Conservation (phyloP, 768 basidiomycete genomes). For the Suillus sp. region DNA sequence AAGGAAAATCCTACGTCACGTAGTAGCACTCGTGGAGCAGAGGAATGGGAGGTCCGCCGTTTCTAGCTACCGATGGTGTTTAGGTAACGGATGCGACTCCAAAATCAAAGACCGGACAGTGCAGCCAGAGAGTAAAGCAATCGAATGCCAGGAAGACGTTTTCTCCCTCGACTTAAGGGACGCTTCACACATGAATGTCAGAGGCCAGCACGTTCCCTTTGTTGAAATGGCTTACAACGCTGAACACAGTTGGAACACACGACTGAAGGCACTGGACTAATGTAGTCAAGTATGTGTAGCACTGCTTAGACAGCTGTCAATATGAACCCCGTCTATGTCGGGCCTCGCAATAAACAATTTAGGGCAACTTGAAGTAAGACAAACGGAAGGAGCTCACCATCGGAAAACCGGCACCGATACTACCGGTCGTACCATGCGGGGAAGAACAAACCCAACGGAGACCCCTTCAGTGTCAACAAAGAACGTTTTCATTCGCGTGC, state of each 20-base stretch:
- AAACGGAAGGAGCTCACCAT: constrained; percentile 2
- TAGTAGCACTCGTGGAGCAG: background rate
- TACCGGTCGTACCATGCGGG: background rate
- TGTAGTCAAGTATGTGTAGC: background rate
- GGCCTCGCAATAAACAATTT: background rate
- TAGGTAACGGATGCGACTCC: background rate
- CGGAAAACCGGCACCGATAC: background rate
- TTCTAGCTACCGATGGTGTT: background rate
- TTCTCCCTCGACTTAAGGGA: background rate
- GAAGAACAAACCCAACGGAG: background rate
- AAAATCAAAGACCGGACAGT: background rate
- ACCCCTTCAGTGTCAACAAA: background rate
- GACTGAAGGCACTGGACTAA: background rate
- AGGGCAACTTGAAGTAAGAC: background rate
- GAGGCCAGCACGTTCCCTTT: background rate
- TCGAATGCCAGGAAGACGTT: background rate
- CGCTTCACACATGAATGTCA: background rate
- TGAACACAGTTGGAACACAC: background rate
- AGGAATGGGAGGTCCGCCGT: background rate
- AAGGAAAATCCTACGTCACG: background rate
- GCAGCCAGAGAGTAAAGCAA: background rate
- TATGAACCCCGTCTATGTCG: background rate
- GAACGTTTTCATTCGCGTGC: background rate
- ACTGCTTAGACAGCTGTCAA: constrained; percentile 1
- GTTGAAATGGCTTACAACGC: background rate